These are phyloP conservation scores for Phanerochaete carnosa DNA, from an alignment of 768 basidiomycete genomes.

Conservation along the genomic window DNA sequence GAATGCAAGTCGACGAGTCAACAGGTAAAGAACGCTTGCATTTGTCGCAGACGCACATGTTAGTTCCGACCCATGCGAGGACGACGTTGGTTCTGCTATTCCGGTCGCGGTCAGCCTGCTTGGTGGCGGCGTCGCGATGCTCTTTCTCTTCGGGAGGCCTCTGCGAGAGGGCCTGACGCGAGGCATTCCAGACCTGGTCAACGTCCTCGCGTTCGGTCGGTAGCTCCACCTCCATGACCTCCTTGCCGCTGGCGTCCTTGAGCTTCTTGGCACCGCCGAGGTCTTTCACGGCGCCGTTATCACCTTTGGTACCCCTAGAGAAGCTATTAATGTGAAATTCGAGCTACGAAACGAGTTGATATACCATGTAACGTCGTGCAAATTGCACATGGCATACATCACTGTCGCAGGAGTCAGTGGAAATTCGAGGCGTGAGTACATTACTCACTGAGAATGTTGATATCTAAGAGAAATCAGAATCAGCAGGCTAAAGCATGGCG, in stretches of 20 bases:
- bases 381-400: slow-evolving; percentile 94
- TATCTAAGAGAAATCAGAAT: slow-evolving; percentile 45
- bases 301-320: slow-evolving; percentile 83
- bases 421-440: neutral
- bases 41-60: slow-evolving; percentile 82
- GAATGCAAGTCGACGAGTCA: slow-evolving; percentile 7
- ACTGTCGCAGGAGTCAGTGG: slow-evolving; percentile 33
- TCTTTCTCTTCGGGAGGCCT: slow-evolving; percentile 73
- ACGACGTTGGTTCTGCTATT: slow-evolving; percentile 85
- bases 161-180: slow-evolving; percentile 62
- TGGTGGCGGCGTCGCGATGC: slow-evolving; percentile 83
- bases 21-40: slow-evolving; percentile 11
- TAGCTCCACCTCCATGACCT: slow-evolving; percentile 82
- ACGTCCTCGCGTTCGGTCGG: slow-evolving; percentile 83
- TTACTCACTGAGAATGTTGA: slow-evolving; percentile 73
- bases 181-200: slow-evolving; percentile 82
- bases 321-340: neutral
- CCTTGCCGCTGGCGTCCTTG: slow-evolving; percentile 80
- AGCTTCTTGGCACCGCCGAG: slow-evolving; percentile 89
- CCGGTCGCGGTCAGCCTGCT: slow-evolving; percentile 83
- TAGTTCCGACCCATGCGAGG: slow-evolving; percentile 78
- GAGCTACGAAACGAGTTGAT: neutral
- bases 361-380: slow-evolving; percentile 83
- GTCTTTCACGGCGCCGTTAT: slow-evolving; percentile 85
- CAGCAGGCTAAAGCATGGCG: neutral